A percentile compares a stretch with the other conserved stretches of the same genome.
Conservation (phyloP, 441 rosid species). For the Theobroma grandiflorum region DNA sequence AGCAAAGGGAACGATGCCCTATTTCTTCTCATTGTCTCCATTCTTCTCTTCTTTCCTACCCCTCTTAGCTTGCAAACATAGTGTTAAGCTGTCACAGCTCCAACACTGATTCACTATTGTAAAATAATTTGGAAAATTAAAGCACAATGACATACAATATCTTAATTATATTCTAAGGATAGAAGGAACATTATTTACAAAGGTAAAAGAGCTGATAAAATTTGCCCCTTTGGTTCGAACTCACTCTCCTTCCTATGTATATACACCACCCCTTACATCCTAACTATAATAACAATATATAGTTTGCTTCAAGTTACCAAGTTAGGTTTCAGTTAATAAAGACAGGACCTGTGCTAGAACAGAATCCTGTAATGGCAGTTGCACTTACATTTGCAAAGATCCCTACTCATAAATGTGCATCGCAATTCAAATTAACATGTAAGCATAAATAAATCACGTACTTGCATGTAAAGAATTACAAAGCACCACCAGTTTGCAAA, state of each 20-base stretch:
- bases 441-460: background rate
- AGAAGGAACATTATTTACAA: background rate
- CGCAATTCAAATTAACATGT: conserved; percentile 7
- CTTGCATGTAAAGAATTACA: background rate
- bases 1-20: background rate
- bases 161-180: background rate
- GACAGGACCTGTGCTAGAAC: background rate
- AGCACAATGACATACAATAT: background rate
- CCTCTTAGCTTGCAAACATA: background rate
- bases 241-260: background rate
- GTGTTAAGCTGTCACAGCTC: background rate
- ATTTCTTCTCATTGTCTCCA: background rate
- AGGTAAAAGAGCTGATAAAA: background rate
- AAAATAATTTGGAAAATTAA: background rate
- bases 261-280: background rate
- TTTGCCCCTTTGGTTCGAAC: background rate
- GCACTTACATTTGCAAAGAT: background rate
- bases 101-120: background rate
- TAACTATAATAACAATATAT: background rate
- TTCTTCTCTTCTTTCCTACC: background rate
- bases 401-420: background rate
- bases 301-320: background rate
- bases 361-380: background rate
- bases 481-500: conserved; percentile 6
- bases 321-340: background rate